These are phyloP conservation scores for Chalciporus sp. DNA, from an alignment of 1,284 basidiomycete genomes.

Conservation along the genomic window DNA sequence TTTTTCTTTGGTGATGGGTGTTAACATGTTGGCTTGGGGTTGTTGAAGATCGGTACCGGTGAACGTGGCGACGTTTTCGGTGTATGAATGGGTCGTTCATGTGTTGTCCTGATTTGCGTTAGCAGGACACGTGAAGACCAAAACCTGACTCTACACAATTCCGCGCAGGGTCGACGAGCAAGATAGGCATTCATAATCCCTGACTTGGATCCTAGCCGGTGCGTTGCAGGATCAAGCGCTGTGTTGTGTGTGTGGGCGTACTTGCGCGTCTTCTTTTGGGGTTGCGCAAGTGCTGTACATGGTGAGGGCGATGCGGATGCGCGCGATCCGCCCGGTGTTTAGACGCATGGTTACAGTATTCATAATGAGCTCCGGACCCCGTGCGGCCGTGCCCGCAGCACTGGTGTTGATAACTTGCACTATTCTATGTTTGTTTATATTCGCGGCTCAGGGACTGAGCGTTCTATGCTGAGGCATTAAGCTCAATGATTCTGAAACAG, in stretches of 20 bases:
- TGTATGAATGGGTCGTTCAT: conserved; percentile 44
- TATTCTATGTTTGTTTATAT: neutral
- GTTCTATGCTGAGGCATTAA: too few species aligned
- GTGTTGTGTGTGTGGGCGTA: too few species aligned
- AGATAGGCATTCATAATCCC: neutral
- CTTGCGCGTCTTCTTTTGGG: too few species aligned
- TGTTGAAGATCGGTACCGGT: conserved; percentile 44
- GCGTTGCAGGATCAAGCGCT: too few species aligned
- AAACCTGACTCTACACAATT: neutral
- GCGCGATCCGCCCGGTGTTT: too few species aligned
- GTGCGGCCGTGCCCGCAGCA: too few species aligned
- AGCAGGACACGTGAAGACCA: neutral
- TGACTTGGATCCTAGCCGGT: too few species aligned
- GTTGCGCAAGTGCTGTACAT: too few species aligned
- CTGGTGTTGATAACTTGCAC: neutral
- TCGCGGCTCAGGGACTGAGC: neutral
- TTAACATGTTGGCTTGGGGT: conserved; percentile 30
- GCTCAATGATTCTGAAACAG: too few species aligned
- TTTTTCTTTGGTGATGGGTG: neutral
- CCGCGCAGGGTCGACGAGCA: neutral
- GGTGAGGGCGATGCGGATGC: too few species aligned
- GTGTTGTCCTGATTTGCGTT: conserved; percentile 14
- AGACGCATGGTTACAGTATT: too few species aligned
- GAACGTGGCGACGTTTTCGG: conserved; percentile 59
- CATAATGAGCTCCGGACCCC: too few species aligned